Evolutionary conservation across 148 eudicot species (phyloP).

Genomic region (Pharnaceum exiguum): DNA sequence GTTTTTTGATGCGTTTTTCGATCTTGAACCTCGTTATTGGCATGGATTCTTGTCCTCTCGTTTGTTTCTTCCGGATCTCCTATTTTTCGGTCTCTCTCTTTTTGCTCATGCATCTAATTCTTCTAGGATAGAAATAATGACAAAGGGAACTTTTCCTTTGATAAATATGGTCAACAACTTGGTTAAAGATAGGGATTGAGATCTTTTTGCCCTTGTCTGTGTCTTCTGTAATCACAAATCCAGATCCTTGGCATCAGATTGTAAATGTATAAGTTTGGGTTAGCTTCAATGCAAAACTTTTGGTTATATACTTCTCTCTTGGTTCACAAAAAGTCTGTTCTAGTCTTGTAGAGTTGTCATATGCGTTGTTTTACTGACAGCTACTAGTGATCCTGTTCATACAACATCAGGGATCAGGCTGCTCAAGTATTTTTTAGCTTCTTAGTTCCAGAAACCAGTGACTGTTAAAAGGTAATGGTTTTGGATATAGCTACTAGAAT

Average conservation of each 20-base stretch:
- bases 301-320: slow-evolving; percentile 16
- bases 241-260: slow-evolving; percentile 1
- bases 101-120: slow-evolving; percentile 79
- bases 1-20: slow-evolving; percentile 91
- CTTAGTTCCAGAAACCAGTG: no score
- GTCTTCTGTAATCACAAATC: not conserved
- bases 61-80: slow-evolving; percentile 77
- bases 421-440: no score
- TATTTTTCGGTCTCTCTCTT: slow-evolving; percentile 81
- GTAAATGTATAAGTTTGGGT: slow-evolving; percentile 13
- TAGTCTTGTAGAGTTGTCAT: not conserved
- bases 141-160: slow-evolving; percentile 88
- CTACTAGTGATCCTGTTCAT: not conserved
- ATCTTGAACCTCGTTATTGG: slow-evolving; percentile 95
- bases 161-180: slow-evolving; percentile 77
- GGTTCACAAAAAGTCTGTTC: slow-evolving; percentile 11
- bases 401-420: no score
- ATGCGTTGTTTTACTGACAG: not conserved
- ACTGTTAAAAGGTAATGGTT: no score
- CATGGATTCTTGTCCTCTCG: slow-evolving; percentile 96
- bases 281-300: slow-evolving; percentile 2
- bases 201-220: not conserved
- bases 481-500: no score
- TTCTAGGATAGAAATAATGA: slow-evolving; percentile 94
- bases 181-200: slow-evolving; percentile 57